phyloP scores from a whole-genome alignment of 345 rosid species.

The Melastoma malabathricum region DNA sequence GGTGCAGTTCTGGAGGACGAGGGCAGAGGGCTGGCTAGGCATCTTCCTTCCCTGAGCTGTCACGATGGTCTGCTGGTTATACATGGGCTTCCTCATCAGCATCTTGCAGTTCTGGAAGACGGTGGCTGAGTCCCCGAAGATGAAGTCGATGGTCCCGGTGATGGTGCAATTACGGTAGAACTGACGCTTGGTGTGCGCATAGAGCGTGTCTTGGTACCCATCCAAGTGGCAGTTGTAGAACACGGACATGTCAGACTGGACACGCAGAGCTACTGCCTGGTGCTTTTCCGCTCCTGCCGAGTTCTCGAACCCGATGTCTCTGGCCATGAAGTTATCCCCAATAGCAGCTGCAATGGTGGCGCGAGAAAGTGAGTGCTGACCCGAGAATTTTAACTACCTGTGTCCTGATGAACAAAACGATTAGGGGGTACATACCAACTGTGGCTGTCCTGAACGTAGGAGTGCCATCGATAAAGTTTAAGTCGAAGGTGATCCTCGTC shows the following conservation, averaged over 20 bases:
- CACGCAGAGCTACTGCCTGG: slow-evolving; percentile 35
- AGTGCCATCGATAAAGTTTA: slow-evolving; percentile 34
- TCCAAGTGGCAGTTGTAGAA: slow-evolving; percentile 36
- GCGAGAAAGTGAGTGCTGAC: background rate
- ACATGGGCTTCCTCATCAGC: slow-evolving; percentile 26
- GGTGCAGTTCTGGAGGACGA: slow-evolving; percentile 30
- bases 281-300: slow-evolving; percentile 25
- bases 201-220: slow-evolving; percentile 33
- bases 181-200: slow-evolving; percentile 32
- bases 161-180: slow-evolving; percentile 37
- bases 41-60: slow-evolving; percentile 30
- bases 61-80: slow-evolving; percentile 23
- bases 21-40: slow-evolving; percentile 19
- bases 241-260: slow-evolving; percentile 19
- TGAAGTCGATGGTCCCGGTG: slow-evolving; percentile 33
- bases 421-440: slow-evolving; percentile 32
- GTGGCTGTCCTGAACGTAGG: slow-evolving; percentile 52
- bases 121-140: slow-evolving; percentile 23
- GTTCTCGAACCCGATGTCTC: slow-evolving; percentile 33
- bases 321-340: slow-evolving; percentile 29
- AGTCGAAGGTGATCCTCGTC: slow-evolving; percentile 44
- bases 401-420: too few species aligned
- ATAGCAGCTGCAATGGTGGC: slow-evolving; percentile 13
- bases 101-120: slow-evolving; percentile 36
- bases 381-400: too few species aligned